phyloP scores from a whole-genome alignment of 2,329 filamentous ascomycete species.

The Cordyceps cicadae region DNA sequence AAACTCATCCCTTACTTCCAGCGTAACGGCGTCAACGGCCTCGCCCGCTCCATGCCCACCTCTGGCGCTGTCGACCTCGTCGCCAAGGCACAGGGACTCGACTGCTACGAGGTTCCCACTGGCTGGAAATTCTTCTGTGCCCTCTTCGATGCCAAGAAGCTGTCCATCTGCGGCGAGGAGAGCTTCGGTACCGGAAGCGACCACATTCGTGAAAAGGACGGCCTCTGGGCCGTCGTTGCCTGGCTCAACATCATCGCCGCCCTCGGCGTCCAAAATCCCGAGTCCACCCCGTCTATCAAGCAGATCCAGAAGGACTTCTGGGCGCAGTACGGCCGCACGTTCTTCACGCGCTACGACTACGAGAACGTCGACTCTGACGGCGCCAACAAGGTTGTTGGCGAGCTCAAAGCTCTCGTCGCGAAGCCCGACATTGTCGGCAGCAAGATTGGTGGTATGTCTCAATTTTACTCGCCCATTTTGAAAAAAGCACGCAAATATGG shows the following conservation, averaged over 20 bases:
- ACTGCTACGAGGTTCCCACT: slow-evolving; percentile 93
- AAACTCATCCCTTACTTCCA: slow-evolving; percentile 97
- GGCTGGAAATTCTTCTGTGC: slow-evolving; percentile 99
- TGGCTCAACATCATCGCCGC: slow-evolving; percentile 99
- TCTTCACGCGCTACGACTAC: slow-evolving; percentile 99
- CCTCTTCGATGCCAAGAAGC: slow-evolving; percentile 86
- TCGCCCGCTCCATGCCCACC: slow-evolving; percentile 96
- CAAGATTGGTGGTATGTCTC: slow-evolving; percentile 56
- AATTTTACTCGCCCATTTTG: slow-evolving; percentile 1
- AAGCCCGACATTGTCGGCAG: slow-evolving; percentile 71
- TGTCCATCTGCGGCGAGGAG: slow-evolving; percentile 98
- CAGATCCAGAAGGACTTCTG: slow-evolving; percentile 98
- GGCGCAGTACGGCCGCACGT: slow-evolving; percentile 90
- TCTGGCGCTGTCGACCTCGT: slow-evolving; percentile 93
- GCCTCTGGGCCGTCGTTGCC: slow-evolving; percentile 91
- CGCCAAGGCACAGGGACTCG: slow-evolving; percentile 83
- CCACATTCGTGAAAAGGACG: slow-evolving; percentile 98
- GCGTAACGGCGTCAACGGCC: slow-evolving; percentile 90
- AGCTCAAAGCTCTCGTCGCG: slow-evolving; percentile 70
- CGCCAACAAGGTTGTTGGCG: slow-evolving; percentile 80
- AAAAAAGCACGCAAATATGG: neutral
- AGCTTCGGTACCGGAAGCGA: slow-evolving; percentile 97
- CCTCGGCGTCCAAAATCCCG: slow-evolving; percentile 72
- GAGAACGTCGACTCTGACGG: slow-evolving; percentile 88
- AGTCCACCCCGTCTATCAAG: slow-evolving; percentile 80